Evolutionary conservation across 1,284 basidiomycete species (phyloP).

Genomic region (Ustilago lituana): DNA sequence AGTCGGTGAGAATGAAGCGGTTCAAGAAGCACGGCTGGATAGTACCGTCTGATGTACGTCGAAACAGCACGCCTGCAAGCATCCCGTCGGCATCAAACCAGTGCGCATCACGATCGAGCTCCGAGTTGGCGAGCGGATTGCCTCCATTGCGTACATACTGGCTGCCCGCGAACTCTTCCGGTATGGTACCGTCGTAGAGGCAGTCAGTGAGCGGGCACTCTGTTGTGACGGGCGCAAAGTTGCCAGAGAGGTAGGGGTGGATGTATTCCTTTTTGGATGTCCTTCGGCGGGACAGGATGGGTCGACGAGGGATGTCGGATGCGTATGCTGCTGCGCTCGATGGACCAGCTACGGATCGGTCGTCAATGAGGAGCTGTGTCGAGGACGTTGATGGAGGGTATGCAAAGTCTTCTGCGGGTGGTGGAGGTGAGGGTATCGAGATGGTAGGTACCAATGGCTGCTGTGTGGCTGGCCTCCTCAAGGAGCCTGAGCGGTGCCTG

Average conservation of each 20-base stretch:
- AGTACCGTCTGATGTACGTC: conserved; percentile 28
- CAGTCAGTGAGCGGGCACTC: conserved; percentile 65
- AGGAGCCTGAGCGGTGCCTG: conserved; percentile 14
- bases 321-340: conserved; percentile 1
- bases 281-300: conserved; percentile 27
- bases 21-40: conserved; percentile 67
- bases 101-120: conserved; percentile 59
- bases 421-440: conserved; percentile 22
- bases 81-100: conserved; percentile 69
- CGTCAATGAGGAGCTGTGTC: conserved; percentile 4
- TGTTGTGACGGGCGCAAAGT: conserved; percentile 65
- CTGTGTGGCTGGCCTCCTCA: conserved; percentile 7
- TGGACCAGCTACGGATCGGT: conserved; percentile 11
- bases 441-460: conserved; percentile 17
- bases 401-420: background rate
- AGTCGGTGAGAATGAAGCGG: conserved; percentile 68
- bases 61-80: conserved; percentile 70
- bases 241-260: conserved; percentile 67
- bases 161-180: conserved; percentile 63
- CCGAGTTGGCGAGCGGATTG: conserved; percentile 67
- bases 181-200: conserved; percentile 60
- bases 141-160: conserved; percentile 71
- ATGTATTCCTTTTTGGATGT: conserved; percentile 43
- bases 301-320: conserved; percentile 24
- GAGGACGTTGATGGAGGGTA: conserved; percentile 14